phyloP scores from a whole-genome alignment of 495 filamentous ascomycete species.

The Parathielavia appendiculata region DNA sequence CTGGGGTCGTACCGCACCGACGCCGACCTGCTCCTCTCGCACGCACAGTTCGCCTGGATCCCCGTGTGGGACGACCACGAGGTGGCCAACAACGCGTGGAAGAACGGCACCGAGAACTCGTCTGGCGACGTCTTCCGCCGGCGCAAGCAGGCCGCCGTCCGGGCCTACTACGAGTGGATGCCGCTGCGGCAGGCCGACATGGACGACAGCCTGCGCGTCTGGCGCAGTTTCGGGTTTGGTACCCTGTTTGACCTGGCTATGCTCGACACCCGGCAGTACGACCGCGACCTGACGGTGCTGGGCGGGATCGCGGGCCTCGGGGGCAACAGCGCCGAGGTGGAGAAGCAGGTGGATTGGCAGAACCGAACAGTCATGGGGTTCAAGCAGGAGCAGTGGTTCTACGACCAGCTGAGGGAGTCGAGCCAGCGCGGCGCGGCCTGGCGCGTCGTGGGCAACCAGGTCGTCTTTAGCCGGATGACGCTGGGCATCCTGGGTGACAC shows the following conservation, averaged over 20 bases:
- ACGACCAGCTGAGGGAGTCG: slow-evolving; percentile 51
- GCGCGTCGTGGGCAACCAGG: slow-evolving; percentile 63
- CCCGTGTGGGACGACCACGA: slow-evolving; percentile 69
- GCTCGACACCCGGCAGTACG: slow-evolving; percentile 64
- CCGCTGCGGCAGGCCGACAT: slow-evolving; percentile 58
- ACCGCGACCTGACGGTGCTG: slow-evolving; percentile 51
- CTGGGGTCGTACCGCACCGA: slow-evolving; percentile 59
- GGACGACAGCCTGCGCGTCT: slow-evolving; percentile 66
- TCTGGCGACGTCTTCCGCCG: slow-evolving; percentile 50
- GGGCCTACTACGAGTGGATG: slow-evolving; percentile 71
- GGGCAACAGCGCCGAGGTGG: slow-evolving; percentile 14
- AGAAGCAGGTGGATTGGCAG: slow-evolving; percentile 25
- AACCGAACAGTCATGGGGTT: slow-evolving; percentile 59
- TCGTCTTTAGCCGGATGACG: slow-evolving; percentile 56
- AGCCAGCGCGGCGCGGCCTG: slow-evolving; percentile 52
- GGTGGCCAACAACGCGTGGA: slow-evolving; percentile 59
- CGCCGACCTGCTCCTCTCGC: slow-evolving; percentile 52
- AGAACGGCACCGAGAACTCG: slow-evolving; percentile 55
- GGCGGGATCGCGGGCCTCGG: slow-evolving; percentile 22
- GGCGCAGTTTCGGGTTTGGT: slow-evolving; percentile 61
- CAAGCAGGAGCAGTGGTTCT: slow-evolving; percentile 66
- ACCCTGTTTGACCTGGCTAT: slow-evolving; percentile 62
- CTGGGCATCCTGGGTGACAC: slow-evolving; percentile 44
- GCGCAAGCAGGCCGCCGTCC: slow-evolving; percentile 51
- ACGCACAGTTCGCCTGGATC: slow-evolving; percentile 62